Evolutionary conservation across 2,329 filamentous ascomycete species (phyloP), one percentile per base, ranked within the genome.

Genomic region (Fusarium liriodendri): DNA sequence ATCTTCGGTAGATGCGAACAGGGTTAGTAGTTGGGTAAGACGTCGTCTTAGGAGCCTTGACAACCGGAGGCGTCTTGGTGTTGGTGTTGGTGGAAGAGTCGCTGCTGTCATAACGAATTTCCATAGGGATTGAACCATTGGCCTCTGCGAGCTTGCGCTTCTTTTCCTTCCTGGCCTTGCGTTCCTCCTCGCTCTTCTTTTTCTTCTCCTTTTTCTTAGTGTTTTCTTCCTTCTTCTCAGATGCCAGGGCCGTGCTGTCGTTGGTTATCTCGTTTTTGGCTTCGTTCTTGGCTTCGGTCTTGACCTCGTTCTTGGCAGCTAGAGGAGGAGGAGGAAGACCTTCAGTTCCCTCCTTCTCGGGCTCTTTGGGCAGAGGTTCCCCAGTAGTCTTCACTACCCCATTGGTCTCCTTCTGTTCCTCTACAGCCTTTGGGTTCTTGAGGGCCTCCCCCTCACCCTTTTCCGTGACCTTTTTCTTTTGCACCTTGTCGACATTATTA

Each of bases 181-280:
- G 89, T 82, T 98, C 96, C 69, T 96, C 95, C 80, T 98, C 96
- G 45, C 94, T 97, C 74, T 93, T 92, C 85, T 97, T 98, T 84
- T 98, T 98, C 87, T 98, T 98, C 80, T 98, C 95, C 82, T 95
- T 97, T 84, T 97, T 98, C 77, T 92, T 92, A 9, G 84, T 85
- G 35, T 83, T 84, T 45, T 83, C 89, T 80, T 84, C 85, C 27
- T 85, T 82, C 52, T 79, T 79, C n/a, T 71, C 70, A 18, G 50
- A 55, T 11, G 45, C n/a, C 4, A 72, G 50, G 27, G 70, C 64
- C 33, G 81, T 67, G 10, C 74, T 64, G 11, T 77, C 75, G 32
- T 72, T 72, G 47, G 67, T 22, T 70, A 71, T 64, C 66, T 82
- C 68, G 68, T 78, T 70, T 66, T 72, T 62, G 55, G 61, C 61